Conservation (phyloP, 768 basidiomycete species). For the Suillus subalutaceus region DNA sequence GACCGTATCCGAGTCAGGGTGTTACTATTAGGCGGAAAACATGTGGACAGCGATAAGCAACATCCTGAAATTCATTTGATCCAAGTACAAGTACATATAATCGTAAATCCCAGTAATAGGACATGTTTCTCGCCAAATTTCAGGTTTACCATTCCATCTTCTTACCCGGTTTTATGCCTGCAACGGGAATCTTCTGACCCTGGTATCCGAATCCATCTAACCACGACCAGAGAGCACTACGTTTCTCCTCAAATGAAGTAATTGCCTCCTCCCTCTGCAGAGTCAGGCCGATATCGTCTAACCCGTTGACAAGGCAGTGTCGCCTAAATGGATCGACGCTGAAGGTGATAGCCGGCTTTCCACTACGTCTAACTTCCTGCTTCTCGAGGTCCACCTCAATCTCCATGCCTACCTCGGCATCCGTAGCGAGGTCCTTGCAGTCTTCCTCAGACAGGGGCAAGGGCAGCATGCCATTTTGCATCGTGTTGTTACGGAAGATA, state of each 20-base stretch:
- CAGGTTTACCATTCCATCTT: conserved; percentile 74
- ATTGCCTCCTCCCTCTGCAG: conserved; percentile 80
- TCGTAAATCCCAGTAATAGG: background rate
- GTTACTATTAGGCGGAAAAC: background rate
- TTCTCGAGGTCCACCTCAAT: conserved; percentile 86
- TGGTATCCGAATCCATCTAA: conserved; percentile 93
- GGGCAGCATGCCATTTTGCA: conserved; percentile 94
- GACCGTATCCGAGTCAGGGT: background rate
- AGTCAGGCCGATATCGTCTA: conserved; percentile 96
- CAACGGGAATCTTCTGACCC: conserved; percentile 71
- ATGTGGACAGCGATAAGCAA: background rate
- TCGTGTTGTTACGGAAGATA: conserved; percentile 86
- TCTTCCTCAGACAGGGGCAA: conserved; percentile 69
- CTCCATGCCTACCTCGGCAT: conserved; percentile 75
- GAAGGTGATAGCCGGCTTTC: conserved; percentile 75
- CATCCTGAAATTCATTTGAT: conserved; percentile 7
- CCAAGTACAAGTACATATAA: background rate
- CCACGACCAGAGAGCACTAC: conserved; percentile 91
- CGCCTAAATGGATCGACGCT: conserved; percentile 87
- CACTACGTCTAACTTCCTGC: conserved; percentile 73
- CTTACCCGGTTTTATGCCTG: conserved; percentile 38
- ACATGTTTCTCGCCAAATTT: background rate
- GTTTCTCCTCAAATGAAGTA: conserved; percentile 72
- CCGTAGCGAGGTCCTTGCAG: conserved; percentile 71
- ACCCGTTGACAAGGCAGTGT: conserved; percentile 91